A percentile compares a stretch with the other conserved stretches of the same genome.
phyloP scores from a whole-genome alignment of 2,329 filamentous ascomycete species.

The Leptographium flavum region DNA sequence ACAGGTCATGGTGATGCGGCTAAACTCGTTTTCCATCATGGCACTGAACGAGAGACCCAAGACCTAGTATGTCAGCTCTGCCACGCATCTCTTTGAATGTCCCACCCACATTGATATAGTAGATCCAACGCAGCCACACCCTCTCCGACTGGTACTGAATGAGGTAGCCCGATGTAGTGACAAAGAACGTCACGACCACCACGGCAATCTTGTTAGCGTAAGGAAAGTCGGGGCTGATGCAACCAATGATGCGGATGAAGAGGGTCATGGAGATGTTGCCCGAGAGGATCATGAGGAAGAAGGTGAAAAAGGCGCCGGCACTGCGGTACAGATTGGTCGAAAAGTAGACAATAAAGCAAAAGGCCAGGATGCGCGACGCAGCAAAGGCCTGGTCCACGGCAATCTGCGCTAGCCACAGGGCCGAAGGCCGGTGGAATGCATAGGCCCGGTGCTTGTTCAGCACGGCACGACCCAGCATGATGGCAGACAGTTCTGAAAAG shows the following conservation, averaged over 20 bases:
- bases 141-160: slow-evolving; percentile 67
- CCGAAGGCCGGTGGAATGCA: slow-evolving; percentile 69
- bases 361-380: slow-evolving; percentile 54
- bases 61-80: slow-evolving; percentile 15
- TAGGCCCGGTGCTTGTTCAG: slow-evolving; percentile 76
- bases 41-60: slow-evolving; percentile 61
- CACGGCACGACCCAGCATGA: slow-evolving; percentile 60
- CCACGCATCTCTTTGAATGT: too few relatives aligned
- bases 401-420: slow-evolving; percentile 73
- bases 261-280: slow-evolving; percentile 61
- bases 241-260: slow-evolving; percentile 64
- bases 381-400: slow-evolving; percentile 64
- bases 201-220: slow-evolving; percentile 74
- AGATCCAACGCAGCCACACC: slow-evolving; percentile 68
- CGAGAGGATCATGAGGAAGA: slow-evolving; percentile 54
- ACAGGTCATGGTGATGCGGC: slow-evolving; percentile 53
- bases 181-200: slow-evolving; percentile 66
- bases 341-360: slow-evolving; percentile 66
- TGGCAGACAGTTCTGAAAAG: slow-evolving; percentile 60
- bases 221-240: slow-evolving; percentile 66
- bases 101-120: slow-evolving; percentile 64
- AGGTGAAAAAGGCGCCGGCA: slow-evolving; percentile 67
- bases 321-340: slow-evolving; percentile 56
- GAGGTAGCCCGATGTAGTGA: slow-evolving; percentile 69
- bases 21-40: slow-evolving; percentile 82